Evolutionary conservation across 129 eudicot species (phyloP), one percentile per base, ranked within the genome.

Genomic region (Lactuca saligna): DNA sequence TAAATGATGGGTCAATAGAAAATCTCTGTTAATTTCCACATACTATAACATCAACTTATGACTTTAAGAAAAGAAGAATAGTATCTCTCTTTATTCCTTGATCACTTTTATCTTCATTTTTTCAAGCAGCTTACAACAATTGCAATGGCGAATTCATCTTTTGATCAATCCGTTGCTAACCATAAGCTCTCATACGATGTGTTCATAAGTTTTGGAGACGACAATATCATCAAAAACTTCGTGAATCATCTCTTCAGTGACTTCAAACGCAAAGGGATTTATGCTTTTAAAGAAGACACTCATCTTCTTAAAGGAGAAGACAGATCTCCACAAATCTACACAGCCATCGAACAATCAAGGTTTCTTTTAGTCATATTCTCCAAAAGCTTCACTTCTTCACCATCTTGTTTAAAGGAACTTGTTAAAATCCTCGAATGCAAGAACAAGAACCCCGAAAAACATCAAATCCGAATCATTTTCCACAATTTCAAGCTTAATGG

Each of bases 301-400:
- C 72, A 72, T 41, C 29, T 81, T 16, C 65, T 14, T 3, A 77
- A 20, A 61, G 82, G 85, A 25, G 82, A 77, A 63, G 60, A 72
- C 13, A 67, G 73, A 46, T 61, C 53, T 46, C 29, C 44, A 54
- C 79, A 76, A 68, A 39, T 81, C 3, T 71, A 66, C 17, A 62
- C 49, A 56, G 82, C 85, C 59, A 68, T 81, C 25, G 71, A 76
- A 42, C 51, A 72, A 58, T 81, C 85, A 55, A 55, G 76, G 67
- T 72, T 72, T 55, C 60, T 79, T 25, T 44, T 81, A 39, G 59
- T 81, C n/a, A 63, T 81, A 11, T 77, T 81, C 55, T 76, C 82
- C 11, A 63, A 72, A 32, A 61, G 63, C 74, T 81, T 53, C n/a
- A 42, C 58, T 51, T 70, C 81, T 4, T 71, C 82, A 6, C 38